Conservation (phyloP, 2,329 filamentous ascomycete genomes). For the Esteya vermicola region DNA sequence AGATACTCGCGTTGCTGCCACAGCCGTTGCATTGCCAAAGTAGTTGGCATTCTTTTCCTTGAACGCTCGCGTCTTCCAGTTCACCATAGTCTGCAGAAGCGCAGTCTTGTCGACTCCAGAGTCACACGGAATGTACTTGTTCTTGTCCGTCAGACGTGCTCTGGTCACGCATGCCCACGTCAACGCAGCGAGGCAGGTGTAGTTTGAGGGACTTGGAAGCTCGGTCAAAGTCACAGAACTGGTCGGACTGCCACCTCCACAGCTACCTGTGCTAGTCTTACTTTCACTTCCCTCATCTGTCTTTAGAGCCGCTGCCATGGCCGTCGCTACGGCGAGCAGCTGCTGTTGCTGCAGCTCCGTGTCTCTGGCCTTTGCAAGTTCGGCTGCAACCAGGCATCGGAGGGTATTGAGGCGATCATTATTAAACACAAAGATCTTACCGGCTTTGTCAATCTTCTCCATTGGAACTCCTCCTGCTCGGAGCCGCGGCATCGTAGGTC, state of each 20-base stretch:
- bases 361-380: background rate
- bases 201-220: no score
- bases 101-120: conserved; percentile 7
- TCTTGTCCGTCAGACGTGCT: conserved; percentile 14
- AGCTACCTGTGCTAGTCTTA: no score
- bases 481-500: conserved; percentile 22
- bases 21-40: conserved; percentile 27
- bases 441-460: conserved; percentile 19
- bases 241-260: no score
- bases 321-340: conserved; percentile 4
- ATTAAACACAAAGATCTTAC: conserved; percentile 26
- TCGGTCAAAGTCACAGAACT: no score
- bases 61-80: conserved; percentile 25
- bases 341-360: background rate
- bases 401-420: conserved; percentile 19
- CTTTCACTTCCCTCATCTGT: no score
- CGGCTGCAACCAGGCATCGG: conserved; percentile 11
- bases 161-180: conserved; percentile 24
- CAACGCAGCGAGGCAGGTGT: conserved; percentile 24
- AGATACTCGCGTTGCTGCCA: conserved; percentile 18
- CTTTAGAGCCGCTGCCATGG: background rate
- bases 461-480: conserved; percentile 14
- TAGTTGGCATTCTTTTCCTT: conserved; percentile 17
- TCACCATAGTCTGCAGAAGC: conserved; percentile 25
- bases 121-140: background rate